A percentile compares a stretch with the other conserved stretches of the same genome.
These are phyloP conservation scores for Pinus albicaulis DNA, from an alignment of 75 land plant species.

Conservation along the genomic window DNA sequence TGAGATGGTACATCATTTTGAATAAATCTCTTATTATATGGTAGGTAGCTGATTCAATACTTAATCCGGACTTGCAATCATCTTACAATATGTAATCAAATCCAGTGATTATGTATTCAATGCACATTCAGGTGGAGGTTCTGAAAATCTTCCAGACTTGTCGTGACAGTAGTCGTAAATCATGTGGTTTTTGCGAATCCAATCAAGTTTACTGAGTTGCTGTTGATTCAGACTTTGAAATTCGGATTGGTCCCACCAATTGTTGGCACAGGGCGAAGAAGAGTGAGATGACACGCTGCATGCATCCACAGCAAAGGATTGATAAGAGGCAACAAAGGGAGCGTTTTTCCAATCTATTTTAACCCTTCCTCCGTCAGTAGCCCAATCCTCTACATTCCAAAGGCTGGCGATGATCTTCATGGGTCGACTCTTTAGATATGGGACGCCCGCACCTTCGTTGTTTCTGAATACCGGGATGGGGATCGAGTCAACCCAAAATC, in stretches of 20 bases:
- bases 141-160: slow-evolving; percentile 11
- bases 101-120: not conserved
- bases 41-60: too few species aligned
- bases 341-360: slow-evolving; percentile 34
- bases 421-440: slow-evolving; percentile 24
- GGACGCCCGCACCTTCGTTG: slow-evolving; percentile 32
- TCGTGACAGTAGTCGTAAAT: slow-evolving; percentile 28
- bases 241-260: not conserved
- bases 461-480: slow-evolving; percentile 44
- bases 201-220: slow-evolving; percentile 6
- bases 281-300: slow-evolving; percentile 10
- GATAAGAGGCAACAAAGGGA: slow-evolving; percentile 36
- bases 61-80: too few species aligned
- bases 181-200: slow-evolving; percentile 21
- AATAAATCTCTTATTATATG: too few species aligned
- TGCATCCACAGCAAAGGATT: slow-evolving; percentile 18
- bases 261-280: not conserved
- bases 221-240: slow-evolving; percentile 6
- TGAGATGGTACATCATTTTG: too few species aligned
- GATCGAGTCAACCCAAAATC: slow-evolving; percentile 26
- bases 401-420: slow-evolving; percentile 30
- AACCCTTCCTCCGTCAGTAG: slow-evolving; percentile 32
- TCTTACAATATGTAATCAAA: not conserved
- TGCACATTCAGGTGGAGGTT: slow-evolving; percentile 10
- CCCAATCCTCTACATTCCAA: slow-evolving; percentile 41